Evolutionary conservation across 306 rosid species (phyloP).

Genomic region (Ormosia emarginata): DNA sequence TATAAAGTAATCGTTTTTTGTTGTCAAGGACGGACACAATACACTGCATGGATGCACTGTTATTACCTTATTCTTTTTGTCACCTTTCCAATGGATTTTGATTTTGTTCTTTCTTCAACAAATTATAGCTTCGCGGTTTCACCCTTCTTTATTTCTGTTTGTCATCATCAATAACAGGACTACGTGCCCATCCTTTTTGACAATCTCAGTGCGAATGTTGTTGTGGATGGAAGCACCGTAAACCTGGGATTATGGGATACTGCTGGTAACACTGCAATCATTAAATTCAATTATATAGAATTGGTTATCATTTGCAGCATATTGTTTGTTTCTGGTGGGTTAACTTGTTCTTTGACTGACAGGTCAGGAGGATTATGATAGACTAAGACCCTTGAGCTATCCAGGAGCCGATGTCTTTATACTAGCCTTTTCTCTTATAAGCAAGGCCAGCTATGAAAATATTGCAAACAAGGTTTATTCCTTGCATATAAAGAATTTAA

Average conservation of each 20-base stretch:
- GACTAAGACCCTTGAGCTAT: slow-evolving; percentile 81
- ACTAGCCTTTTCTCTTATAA: slow-evolving; percentile 82
- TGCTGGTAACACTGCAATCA: slow-evolving; percentile 53
- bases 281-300: not conserved
- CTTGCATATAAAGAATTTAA: not conserved
- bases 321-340: not conserved
- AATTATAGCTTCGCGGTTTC: not conserved
- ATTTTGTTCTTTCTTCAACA: not conserved
- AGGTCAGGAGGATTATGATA: slow-evolving; percentile 90
- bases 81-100: not conserved
- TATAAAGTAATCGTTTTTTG: not conserved
- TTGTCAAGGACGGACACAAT: not conserved
- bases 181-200: slow-evolving; percentile 88
- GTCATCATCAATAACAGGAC: slow-evolving; percentile 44
- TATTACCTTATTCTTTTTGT: not conserved
- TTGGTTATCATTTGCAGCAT: not conserved
- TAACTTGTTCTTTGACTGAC: slow-evolving; percentile 27
- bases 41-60: not conserved
- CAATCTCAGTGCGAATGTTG: slow-evolving; percentile 93
- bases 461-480: slow-evolving; percentile 62
- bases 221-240: slow-evolving; percentile 87
- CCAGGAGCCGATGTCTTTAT: slow-evolving; percentile 76
- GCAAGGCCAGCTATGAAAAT: slow-evolving; percentile 87
- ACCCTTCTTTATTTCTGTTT: not conserved
- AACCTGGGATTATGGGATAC: slow-evolving; percentile 90